Evolutionary conservation across 2,329 filamentous ascomycete species (phyloP).

Genomic region (Diaporthe sp.): DNA sequence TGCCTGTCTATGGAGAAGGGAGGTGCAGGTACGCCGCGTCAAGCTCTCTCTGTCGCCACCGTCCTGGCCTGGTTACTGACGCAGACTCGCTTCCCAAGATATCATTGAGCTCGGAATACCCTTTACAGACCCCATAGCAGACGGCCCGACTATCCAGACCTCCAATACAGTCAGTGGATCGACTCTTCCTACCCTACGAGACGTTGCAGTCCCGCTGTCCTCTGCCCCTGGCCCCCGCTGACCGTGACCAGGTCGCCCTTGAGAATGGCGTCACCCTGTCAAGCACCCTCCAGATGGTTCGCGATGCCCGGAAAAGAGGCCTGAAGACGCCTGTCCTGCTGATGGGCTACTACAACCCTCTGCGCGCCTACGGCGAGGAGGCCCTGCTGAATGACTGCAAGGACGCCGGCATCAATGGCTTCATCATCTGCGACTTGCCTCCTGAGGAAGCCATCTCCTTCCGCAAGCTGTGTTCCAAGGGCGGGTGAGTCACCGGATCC

Average conservation of each 20-base stretch:
- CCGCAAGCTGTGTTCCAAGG: conserved; percentile 84
- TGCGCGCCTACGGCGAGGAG: conserved; percentile 95
- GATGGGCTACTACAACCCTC: conserved; percentile 99
- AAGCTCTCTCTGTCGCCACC: conserved; percentile 3
- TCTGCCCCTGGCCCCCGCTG: conserved; percentile 19
- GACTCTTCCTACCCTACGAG: background rate
- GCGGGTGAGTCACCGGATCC: conserved; percentile 67
- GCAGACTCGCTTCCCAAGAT: conserved; percentile 65
- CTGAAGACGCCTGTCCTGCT: conserved; percentile 87
- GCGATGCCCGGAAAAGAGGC: conserved; percentile 82
- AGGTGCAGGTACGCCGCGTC: conserved; percentile 78
- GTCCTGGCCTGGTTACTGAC: background rate
- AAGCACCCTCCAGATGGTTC: conserved; percentile 85
- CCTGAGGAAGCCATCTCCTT: conserved; percentile 97
- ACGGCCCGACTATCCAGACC: conserved; percentile 96
- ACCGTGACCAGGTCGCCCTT: conserved; percentile 70
- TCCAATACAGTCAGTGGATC: conserved; percentile 81
- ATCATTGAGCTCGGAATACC: conserved; percentile 96
- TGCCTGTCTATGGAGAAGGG: conserved; percentile 92
- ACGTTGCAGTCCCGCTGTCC: background rate
- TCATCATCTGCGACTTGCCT: conserved; percentile 95
- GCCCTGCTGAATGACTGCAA: conserved; percentile 87
- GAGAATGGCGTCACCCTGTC: conserved; percentile 89
- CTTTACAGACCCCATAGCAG: conserved; percentile 98
- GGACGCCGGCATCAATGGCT: conserved; percentile 90